phyloP scores from a whole-genome alignment of 257 asterid species.

The Leptodermis oblonga region DNA sequence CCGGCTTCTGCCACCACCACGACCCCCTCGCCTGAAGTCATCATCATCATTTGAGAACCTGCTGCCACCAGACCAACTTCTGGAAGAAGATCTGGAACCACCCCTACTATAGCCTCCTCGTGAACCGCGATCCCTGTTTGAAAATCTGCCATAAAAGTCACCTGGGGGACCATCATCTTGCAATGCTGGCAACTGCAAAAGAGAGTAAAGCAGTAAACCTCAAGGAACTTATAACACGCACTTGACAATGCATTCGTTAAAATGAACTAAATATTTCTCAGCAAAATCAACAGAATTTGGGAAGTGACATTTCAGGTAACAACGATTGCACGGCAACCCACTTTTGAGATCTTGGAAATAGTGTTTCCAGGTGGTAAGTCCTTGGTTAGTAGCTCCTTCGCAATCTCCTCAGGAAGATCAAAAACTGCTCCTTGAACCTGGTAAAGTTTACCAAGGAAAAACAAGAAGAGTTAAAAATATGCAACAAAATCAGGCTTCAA shows the following conservation, averaged over 20 bases:
- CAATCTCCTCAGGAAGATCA: slow-evolving; percentile 96
- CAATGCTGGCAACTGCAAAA: slow-evolving; percentile 76
- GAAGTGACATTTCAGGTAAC: background rate
- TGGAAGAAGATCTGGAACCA: slow-evolving; percentile 57
- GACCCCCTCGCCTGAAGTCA: slow-evolving; percentile 36
- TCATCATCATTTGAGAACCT: slow-evolving; percentile 31
- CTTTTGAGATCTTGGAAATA: slow-evolving; percentile 72
- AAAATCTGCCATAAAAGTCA: slow-evolving; percentile 77
- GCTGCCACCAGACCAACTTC: slow-evolving; percentile 47
- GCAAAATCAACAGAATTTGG: slow-evolving; percentile 1
- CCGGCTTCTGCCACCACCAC: slow-evolving; percentile 36
- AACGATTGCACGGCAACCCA: slow-evolving; percentile 16
- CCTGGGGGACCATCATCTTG: slow-evolving; percentile 89
- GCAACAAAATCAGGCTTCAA: background rate
- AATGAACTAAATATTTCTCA: background rate
- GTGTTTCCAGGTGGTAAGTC: slow-evolving; percentile 86
- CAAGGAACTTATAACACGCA: background rate
- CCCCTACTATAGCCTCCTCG: slow-evolving; percentile 45
- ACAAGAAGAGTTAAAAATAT: background rate
- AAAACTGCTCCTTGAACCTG: slow-evolving; percentile 92
- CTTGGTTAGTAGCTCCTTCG: slow-evolving; percentile 63
- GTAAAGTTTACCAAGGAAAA: slow-evolving; percentile 9
- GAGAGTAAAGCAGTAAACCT: slow-evolving; percentile 2
- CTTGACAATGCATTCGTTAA: background rate
- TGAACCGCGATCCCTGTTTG: slow-evolving; percentile 51